These are phyloP conservation scores for Aschersonia sp. DNA, from an alignment of 2,329 filamentous ascomycete genomes.

Conservation along the genomic window DNA sequence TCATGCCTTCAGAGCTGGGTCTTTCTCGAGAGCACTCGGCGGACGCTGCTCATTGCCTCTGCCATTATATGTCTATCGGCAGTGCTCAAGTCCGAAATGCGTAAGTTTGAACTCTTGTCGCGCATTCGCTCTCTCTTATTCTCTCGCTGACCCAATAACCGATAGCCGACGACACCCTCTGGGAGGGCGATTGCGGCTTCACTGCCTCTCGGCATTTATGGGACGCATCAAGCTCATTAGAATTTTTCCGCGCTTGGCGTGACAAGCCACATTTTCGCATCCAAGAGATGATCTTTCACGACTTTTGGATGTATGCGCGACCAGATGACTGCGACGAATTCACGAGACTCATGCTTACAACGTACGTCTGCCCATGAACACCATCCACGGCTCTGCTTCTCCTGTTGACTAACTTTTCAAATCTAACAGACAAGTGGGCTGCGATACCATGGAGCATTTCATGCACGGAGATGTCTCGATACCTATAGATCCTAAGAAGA, in stretches of 20 bases:
- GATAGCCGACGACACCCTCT: constrained; percentile 4
- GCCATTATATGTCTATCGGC: constrained; percentile 18
- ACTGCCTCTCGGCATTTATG: constrained; percentile 28
- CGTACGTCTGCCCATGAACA: constrained; percentile 13
- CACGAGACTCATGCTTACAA: constrained; percentile 20
- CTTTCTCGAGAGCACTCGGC: constrained; percentile 24
- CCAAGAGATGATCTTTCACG: constrained; percentile 18
- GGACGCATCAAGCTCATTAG: constrained; percentile 23
- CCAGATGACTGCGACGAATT: constrained; percentile 25
- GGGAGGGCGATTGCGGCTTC: constrained; percentile 9
- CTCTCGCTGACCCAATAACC: background rate
- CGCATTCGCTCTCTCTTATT: background rate
- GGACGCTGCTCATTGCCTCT: constrained; percentile 20
- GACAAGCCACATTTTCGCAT: constrained; percentile 23
- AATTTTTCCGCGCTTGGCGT: constrained; percentile 29
- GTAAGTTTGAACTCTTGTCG: constrained; percentile 9
- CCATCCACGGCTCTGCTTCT: background rate
- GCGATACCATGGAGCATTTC: constrained; percentile 21
- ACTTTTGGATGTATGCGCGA: constrained; percentile 20
- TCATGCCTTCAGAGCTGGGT: constrained; percentile 20
- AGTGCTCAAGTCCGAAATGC: constrained; percentile 17
- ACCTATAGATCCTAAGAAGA: constrained; percentile 3
- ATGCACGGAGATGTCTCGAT: constrained; percentile 14
- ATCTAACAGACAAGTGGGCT: constrained; percentile 16
- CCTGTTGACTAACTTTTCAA: background rate